Conservation (phyloP, 139 green algal genomes). For the Chlorella sorokiniana region DNA sequence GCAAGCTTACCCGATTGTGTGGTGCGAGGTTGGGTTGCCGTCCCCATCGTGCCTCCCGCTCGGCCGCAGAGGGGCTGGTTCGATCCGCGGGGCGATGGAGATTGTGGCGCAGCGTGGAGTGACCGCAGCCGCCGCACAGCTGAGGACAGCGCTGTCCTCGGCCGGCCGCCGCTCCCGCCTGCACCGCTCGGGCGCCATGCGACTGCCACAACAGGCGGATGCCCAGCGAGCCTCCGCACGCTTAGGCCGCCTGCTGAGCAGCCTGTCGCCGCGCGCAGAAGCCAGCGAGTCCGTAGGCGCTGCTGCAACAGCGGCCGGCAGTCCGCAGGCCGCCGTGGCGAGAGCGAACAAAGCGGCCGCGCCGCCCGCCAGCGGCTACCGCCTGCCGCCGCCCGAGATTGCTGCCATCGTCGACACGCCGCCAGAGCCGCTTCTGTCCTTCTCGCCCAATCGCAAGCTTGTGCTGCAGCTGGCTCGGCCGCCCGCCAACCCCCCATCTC, state of each 20-base stretch:
- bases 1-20: no score
- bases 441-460: constrained; percentile 86
- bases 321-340: not conserved
- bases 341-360: not conserved
- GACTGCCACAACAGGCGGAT: not conserved
- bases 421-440: constrained; percentile 79
- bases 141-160: not conserved
- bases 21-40: no score
- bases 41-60: not conserved
- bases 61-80: not conserved
- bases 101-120: not conserved
- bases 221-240: not conserved
- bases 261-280: not conserved
- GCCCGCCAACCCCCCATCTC: constrained; percentile 83
- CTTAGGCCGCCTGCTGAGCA: constrained; percentile 13
- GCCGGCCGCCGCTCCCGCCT: not conserved
- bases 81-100: not conserved
- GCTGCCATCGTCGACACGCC: constrained; percentile 86
- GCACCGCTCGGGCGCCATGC: not conserved
- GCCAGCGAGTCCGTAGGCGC: no score
- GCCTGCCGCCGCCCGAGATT: constrained; percentile 84
- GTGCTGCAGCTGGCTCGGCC: constrained; percentile 87
- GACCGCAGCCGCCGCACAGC: not conserved
- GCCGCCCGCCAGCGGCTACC: constrained; percentile 66
- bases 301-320: not conserved